Conservation (phyloP, 2,329 filamentous ascomycete genomes). For the Fusarium chaquense region DNA sequence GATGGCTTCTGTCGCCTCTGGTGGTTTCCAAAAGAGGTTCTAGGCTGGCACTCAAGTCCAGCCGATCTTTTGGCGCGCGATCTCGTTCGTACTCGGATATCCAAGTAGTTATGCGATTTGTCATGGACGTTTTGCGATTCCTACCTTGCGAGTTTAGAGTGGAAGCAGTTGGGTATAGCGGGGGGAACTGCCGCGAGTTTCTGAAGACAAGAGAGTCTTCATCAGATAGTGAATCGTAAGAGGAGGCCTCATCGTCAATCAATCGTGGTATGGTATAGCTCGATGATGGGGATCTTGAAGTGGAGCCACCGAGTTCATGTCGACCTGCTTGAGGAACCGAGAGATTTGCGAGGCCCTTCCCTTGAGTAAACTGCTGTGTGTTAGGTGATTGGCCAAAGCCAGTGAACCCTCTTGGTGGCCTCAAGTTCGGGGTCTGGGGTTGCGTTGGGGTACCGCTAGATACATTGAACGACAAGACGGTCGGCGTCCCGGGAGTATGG, state of each 20-base stretch:
- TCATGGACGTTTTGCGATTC: constrained; percentile 47
- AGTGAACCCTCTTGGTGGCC: constrained; percentile 8
- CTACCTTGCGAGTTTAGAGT: constrained; percentile 35
- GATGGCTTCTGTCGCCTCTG: constrained; percentile 29
- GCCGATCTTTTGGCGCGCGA: constrained; percentile 40
- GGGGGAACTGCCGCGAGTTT: constrained; percentile 51
- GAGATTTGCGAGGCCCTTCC: not conserved
- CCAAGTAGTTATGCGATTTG: constrained; percentile 52
- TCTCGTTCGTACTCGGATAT: constrained; percentile 51
- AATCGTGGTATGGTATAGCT: constrained; percentile 44
- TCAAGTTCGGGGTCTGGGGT: not conserved
- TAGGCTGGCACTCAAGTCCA: constrained; percentile 14
- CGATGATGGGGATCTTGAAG: constrained; percentile 39
- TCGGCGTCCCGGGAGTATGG: not conserved
- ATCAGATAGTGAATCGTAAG: constrained; percentile 45
- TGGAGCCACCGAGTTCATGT: constrained; percentile 9
- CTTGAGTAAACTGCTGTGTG: not conserved
- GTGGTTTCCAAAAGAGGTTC: constrained; percentile 17
- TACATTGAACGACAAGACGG: not conserved
- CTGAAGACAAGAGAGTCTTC: constrained; percentile 49
- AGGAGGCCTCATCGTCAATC: constrained; percentile 36
- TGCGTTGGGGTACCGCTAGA: not conserved
- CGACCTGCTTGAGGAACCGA: constrained; percentile 3
- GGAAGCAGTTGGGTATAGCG: constrained; percentile 48
- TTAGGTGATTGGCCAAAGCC: constrained; percentile 9